Evolutionary conservation across 768 basidiomycete genomes (phyloP).

Genomic region (Serpula lacrymans): DNA sequence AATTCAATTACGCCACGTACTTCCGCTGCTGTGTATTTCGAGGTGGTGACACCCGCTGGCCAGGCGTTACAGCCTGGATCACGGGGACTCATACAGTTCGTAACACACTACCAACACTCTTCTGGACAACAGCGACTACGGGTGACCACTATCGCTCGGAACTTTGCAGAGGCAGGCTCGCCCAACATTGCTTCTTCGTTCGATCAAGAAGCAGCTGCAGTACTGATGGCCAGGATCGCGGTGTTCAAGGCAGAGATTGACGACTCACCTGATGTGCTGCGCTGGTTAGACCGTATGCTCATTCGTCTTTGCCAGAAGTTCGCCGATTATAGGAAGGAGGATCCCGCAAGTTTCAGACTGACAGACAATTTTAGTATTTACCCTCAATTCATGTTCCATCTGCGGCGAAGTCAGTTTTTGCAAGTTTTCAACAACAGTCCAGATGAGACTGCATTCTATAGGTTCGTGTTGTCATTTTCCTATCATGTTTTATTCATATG

Average conservation of each 20-base stretch:
- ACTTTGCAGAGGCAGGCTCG: slow-evolving; percentile 97
- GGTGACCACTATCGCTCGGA: slow-evolving; percentile 97
- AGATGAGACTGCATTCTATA: slow-evolving; percentile 98
- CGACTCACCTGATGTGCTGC: slow-evolving; percentile 91
- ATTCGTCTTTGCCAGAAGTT: slow-evolving; percentile 99
- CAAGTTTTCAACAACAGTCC: slow-evolving; percentile 99
- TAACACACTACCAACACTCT: slow-evolving; percentile 97
- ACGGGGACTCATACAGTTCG: slow-evolving; percentile 94
- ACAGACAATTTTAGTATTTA: slow-evolving; percentile 98
- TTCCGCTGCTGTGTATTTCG: slow-evolving; percentile 92
- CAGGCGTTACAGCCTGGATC: slow-evolving; percentile 87
- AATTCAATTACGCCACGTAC: slow-evolving; percentile 87
- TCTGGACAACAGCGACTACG: slow-evolving; percentile 93
- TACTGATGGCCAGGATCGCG: slow-evolving; percentile 97
- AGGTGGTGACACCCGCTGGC: slow-evolving; percentile 96
- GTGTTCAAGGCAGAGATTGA: slow-evolving; percentile 99
- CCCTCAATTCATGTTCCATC: slow-evolving; percentile 99
- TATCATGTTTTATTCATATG: slow-evolving; percentile 1
- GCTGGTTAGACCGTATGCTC: slow-evolving; percentile 98
- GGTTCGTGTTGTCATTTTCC: slow-evolving; percentile 45
- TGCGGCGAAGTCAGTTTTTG: slow-evolving; percentile 94
- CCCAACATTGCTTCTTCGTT: slow-evolving; percentile 91
- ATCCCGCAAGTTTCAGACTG: slow-evolving; percentile 89
- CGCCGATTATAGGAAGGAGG: slow-evolving; percentile 97
- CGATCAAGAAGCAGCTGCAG: slow-evolving; percentile 97